Base-by-base conservation (phyloP, 139 green algal species). In the Chlorella sp. region DNA sequence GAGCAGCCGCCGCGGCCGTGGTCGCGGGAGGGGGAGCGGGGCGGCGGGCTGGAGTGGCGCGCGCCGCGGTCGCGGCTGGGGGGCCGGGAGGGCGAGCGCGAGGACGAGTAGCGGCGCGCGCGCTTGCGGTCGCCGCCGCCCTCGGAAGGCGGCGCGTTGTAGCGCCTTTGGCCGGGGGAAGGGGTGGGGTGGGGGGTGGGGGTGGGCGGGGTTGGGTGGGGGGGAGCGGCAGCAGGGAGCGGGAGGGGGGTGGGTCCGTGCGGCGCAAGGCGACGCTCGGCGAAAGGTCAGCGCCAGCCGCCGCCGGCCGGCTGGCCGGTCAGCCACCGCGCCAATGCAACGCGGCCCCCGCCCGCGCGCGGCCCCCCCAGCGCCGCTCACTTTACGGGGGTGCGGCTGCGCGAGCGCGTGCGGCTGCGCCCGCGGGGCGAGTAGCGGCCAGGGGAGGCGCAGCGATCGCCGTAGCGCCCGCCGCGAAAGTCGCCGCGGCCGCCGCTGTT, bases 401-500 rank as follows among this genome's bases (percentile, higher is more conserved):
- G 62, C 3, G 62, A 69, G 36, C 51, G 58, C 19, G 53, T 35
- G 53, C 53, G 66, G 2, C 27, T 43, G 65, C 29, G 43, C 33
- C 46, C 21, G 21, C 67, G 67, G 19, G 68, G 68, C 51, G 68
- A 75, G 68, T 75, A 75, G 31, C 68, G 68, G 5, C 68, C 68
- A 5, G 68, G 68, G 36, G 25, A 43, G 68, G 51, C n/a, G 68
- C 55, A 60, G 46, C 46, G 67, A 2, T n/a, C 46, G 46, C 46
- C 35, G n/a, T 51, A 19, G 25, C 68, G 29, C 36, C 50, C 50
- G 38, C 67, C 67, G 21, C 31, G 51, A 33, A 75, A 75, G 68
- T n/a, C n/a, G n/a, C 58, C 58, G 8, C 58, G 38, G 58, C 58
- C 38, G 27, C 58, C n/a, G n/a, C n/a, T n/a, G n/a, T n/a, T n/a